A percentile compares a stretch with the other conserved stretches of the same genome.
Conservation (phyloP, 495 filamentous ascomycete genomes). For the Podospora bellae-mahoneyi region DNA sequence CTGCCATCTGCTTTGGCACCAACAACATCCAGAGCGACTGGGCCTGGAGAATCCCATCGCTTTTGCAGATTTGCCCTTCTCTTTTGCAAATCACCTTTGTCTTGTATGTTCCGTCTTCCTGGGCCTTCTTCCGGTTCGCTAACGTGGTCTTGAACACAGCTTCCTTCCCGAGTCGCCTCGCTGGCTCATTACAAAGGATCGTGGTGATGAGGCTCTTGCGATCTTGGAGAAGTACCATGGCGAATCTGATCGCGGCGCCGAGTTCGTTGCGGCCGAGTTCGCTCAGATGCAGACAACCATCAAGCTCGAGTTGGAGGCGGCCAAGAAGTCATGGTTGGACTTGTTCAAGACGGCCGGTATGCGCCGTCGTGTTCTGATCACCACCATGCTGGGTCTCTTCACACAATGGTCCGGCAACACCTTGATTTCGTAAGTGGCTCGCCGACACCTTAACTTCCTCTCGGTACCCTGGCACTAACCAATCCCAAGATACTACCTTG, state of each 20-base stretch:
- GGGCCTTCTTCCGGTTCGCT: too few relatives aligned
- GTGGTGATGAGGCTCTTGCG: slow-evolving; percentile 53
- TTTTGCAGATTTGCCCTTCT: slow-evolving; percentile 55
- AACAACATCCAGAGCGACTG: slow-evolving; percentile 54
- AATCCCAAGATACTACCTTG: slow-evolving; percentile 45
- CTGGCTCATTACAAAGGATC: slow-evolving; percentile 58
- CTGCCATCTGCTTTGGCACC: slow-evolving; percentile 58
- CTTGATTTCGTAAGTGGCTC: slow-evolving; percentile 45
- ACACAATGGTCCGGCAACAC: slow-evolving; percentile 66
- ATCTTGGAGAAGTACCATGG: slow-evolving; percentile 61
- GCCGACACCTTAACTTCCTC: neutral
- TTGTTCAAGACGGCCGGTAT: slow-evolving; percentile 55
- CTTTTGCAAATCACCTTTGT: slow-evolving; percentile 56
- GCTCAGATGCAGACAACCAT: slow-evolving; percentile 60
- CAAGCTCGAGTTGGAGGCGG: slow-evolving; percentile 51
- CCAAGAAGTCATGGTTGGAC: slow-evolving; percentile 55
- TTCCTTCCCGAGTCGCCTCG: slow-evolving; percentile 60
- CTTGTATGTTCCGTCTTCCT: slow-evolving; percentile 17
- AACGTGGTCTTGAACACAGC: neutral
- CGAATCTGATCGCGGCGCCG: slow-evolving; percentile 52
- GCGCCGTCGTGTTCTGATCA: slow-evolving; percentile 55
- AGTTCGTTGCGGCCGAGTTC: slow-evolving; percentile 59
- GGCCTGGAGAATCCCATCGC: slow-evolving; percentile 64
- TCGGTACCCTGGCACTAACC: neutral
- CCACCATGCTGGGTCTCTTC: slow-evolving; percentile 57